Base-by-base conservation (phyloP, 2,329 filamentous ascomycete genomes). In the Fusarium kyushuense region DNA sequence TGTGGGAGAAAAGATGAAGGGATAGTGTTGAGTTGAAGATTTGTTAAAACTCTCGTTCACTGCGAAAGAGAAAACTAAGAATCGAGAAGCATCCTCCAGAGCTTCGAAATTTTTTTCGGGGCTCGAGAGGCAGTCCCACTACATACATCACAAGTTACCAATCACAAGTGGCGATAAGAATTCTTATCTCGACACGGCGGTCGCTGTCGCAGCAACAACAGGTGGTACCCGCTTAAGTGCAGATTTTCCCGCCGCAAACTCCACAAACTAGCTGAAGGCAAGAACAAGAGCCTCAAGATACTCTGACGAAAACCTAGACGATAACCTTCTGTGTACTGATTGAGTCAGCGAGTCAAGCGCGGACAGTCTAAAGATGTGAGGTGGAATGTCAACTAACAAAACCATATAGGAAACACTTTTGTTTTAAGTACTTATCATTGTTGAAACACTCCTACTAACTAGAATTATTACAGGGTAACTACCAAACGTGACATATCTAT, bases 51-150 rank as follows among this genome's bases (percentile, higher is more conserved):
- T 63, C 63, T 70, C 30, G 61, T 63, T 70, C 63, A 67, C 68
- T 60, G 36, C 54, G 38, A 57, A 57, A 47, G 62, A 47, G 62
- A 72, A 72, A 72, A 71, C 42, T 53, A 69, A 69, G 59, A 73
- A 47, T 53, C 54, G 53, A 66, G 54, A 63, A 63, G 58, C 59
- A 67, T 61, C 64, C 58, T 69, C 53, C 32, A 73, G 56, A 74
- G 71, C 68, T 74, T 76, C 71, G 76, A 76, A 78, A 71, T 78
- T 78, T 79, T 77, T 77, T 76, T 72, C 63, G 71, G 68, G 66
- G 62, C 60, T 63, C 49, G 43, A 61, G 53, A 63, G 33, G 40
- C 41, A 43, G 32, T 59, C 63, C 72, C 72, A 72, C 72, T 45
- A 9, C n/a, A 17, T 14, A 65, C 54, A 56, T 45, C 41, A 42